phyloP scores from a whole-genome alignment of 164 flowering plant species.

The Vitis amurensis region DNA sequence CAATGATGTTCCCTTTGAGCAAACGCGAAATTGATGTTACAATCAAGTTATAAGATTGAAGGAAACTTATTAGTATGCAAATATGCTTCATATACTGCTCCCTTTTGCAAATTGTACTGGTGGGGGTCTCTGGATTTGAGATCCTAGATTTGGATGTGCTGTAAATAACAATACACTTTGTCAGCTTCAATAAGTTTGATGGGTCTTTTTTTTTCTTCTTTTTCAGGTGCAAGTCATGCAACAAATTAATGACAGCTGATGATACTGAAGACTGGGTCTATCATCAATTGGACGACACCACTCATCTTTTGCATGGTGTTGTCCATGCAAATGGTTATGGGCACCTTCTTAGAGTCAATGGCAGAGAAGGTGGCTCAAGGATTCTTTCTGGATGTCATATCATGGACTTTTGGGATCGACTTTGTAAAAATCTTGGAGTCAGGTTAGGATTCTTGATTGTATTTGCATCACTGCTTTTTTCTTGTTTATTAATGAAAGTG shows the following conservation, averaged over 20 bases:
- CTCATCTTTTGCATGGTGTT: constrained; percentile 83
- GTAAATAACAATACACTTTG: no score
- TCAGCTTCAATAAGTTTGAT: not conserved
- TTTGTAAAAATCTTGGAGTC: constrained; percentile 65
- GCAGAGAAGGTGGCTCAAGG: constrained; percentile 82
- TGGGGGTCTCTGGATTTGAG: no score
- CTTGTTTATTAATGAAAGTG: not conserved
- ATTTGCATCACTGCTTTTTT: not conserved
- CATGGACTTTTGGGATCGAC: constrained; percentile 90
- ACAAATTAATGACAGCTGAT: constrained; percentile 46
- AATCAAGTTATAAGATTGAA: no score
- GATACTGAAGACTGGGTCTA: constrained; percentile 78
- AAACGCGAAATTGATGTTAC: no score
- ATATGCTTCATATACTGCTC: no score
- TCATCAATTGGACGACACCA: constrained; percentile 63
- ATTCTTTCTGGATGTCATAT: constrained; percentile 72
- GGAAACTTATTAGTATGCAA: no score
- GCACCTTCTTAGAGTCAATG: constrained; percentile 86
- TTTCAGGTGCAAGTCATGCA: constrained; percentile 78
- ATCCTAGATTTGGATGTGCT: no score
- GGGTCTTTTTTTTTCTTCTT: constrained; percentile 4
- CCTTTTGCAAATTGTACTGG: no score
- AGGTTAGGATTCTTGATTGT: constrained; percentile 45
- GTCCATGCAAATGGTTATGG: constrained; percentile 85
- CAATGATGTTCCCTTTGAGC: no score